phyloP scores from a whole-genome alignment of 306 rosid genomes.

The cucumber (Cucumis sativus) region DNA sequence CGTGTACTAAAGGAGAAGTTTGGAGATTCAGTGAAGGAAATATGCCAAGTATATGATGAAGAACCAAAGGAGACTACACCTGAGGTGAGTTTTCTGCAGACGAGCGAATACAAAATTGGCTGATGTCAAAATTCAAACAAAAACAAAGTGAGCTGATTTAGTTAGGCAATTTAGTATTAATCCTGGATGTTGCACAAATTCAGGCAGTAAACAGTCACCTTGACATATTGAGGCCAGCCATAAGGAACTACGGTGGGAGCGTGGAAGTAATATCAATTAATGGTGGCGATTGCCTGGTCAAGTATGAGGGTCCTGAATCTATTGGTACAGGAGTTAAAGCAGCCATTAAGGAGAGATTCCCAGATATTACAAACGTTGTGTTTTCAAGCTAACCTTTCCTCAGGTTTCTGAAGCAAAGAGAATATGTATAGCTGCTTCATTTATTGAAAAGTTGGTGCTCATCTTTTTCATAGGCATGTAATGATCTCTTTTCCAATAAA shows the following conservation, averaged over 20 bases:
- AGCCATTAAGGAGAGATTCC: conserved; percentile 81
- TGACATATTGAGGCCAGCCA: conserved; percentile 79
- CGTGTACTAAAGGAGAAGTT: conserved; percentile 87
- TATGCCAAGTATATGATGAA: conserved; percentile 49
- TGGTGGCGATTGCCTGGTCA: conserved; percentile 50
- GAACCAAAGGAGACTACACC: conserved; percentile 36
- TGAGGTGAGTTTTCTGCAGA: conserved; percentile 30
- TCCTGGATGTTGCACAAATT: not conserved
- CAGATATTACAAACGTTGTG: conserved; percentile 60
- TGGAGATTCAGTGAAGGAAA: conserved; percentile 64
- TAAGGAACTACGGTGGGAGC: conserved; percentile 77
- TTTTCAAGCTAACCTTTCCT: conserved; percentile 25
- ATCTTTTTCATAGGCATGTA: not conserved
- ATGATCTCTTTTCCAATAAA: not conserved
- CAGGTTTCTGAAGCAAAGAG: not conserved
- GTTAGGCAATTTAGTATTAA: not conserved
- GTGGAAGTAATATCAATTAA: conserved; percentile 67
- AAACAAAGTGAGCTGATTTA: not conserved
- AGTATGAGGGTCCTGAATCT: conserved; percentile 71
- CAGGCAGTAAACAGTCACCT: conserved; percentile 82
- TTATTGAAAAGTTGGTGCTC: not conserved
- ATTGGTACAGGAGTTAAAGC: conserved; percentile 89
- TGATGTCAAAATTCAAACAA: not conserved
- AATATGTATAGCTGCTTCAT: conserved; percentile 2
- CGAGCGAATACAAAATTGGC: not conserved